Conservation (phyloP, 495 filamentous ascomycete species). For the Penicillium tannophilum region DNA sequence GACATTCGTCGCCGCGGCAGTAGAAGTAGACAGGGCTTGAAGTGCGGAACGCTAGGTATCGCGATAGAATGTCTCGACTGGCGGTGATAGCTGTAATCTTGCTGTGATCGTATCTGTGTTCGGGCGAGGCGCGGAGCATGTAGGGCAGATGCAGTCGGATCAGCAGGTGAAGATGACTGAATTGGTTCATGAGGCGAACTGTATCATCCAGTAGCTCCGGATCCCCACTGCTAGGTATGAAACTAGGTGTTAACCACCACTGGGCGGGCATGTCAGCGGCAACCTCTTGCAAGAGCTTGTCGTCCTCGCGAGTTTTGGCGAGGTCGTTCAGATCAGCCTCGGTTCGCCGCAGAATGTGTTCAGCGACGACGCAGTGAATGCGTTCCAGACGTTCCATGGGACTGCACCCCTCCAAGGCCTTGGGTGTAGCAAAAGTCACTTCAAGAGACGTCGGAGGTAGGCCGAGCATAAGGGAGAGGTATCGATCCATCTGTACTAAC, state of each 20-base stretch:
- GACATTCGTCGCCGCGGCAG: slow-evolving; percentile 54
- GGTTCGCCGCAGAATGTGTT: slow-evolving; percentile 50
- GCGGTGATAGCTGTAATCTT: slow-evolving; percentile 41
- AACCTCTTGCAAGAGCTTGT: slow-evolving; percentile 45
- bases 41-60: slow-evolving; percentile 19
- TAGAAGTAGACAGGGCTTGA: slow-evolving; percentile 29
- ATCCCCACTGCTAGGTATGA: slow-evolving; percentile 5
- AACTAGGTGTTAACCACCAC: slow-evolving; percentile 39
- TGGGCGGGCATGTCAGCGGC: slow-evolving; percentile 35
- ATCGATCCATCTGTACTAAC: slow-evolving; percentile 34
- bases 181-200: slow-evolving; percentile 31
- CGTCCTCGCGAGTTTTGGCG: slow-evolving; percentile 38
- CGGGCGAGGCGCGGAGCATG: slow-evolving; percentile 16
- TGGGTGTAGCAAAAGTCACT: slow-evolving; percentile 21
- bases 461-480: slow-evolving; percentile 46
- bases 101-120: slow-evolving; percentile 26
- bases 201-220: slow-evolving; percentile 12
- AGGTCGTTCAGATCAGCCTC: slow-evolving; percentile 22
- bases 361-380: slow-evolving; percentile 26
- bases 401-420: slow-evolving; percentile 14
- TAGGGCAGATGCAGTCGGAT: slow-evolving; percentile 27
- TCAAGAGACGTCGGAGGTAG: slow-evolving; percentile 44
- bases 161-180: slow-evolving; percentile 41
- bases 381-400: slow-evolving; percentile 30
- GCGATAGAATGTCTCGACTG: slow-evolving; percentile 37